Base-by-base conservation (phyloP, 495 filamentous ascomycete genomes). In the Aeminium ludgeri region DNA sequence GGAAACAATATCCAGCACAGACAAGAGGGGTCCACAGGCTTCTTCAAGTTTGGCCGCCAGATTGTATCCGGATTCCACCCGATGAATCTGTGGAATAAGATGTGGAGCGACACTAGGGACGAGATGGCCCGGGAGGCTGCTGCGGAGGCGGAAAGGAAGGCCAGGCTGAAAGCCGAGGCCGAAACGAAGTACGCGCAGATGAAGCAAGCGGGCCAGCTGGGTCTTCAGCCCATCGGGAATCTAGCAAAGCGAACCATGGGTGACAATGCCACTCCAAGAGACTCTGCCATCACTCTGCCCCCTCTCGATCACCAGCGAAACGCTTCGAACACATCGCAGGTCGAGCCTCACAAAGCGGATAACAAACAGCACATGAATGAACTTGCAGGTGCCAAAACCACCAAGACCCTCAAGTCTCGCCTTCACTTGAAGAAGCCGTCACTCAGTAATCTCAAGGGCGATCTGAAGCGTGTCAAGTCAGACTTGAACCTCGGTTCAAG, bases 101-200 rank as follows among this genome's bases (percentile, higher is more conserved):
- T 54, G 20, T 54, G 45, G 41, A 49, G 35, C 20, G 49, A 54
- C 25, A 41, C 48, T 6, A 40, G 38, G 12, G 48, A 50, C 16
- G 48, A 54, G 5, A 20, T 51, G 11, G 25, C 34, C 6, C 20
- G 37, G 3, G 12, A 46, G 45, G 34, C 44, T 19, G 23, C 38
- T 20, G 56, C 65, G 27, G 59, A 64, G 43, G 46, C 49, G 11
- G 51, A 50, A 30, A 38, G 45, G 12, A 52, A 55, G 36, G 40
- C 40, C 32, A 40, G 38, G 23, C 49, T 60, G 23, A 39, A 60
- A 46, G 43, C 40, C 6, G 66, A 60, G 38, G 52, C 58, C 7
- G 61, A 70, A 17, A 58, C 50, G 12, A 68, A 64, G 47, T 82
- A 82, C 53, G 66, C 68, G 5, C 65, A 75, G 51, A 52, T 79